phyloP scores from a whole-genome alignment of 176 grass and related monocot genomes.

The Oryza officinalis region DNA sequence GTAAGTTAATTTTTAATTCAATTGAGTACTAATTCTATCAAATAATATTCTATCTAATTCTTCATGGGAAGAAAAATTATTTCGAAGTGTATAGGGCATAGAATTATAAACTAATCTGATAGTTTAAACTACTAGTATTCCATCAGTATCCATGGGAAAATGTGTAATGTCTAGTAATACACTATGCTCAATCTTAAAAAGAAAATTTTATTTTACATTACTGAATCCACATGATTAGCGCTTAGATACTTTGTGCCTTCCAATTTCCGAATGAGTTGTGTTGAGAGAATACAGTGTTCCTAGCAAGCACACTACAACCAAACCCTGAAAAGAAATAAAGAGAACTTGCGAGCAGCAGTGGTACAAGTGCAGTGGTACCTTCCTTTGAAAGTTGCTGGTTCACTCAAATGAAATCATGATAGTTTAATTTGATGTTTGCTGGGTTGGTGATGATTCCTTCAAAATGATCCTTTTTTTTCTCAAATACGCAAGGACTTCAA shows the following conservation, averaged over 20 bases:
- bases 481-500: no score
- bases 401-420: neutral
- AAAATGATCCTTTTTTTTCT: conserved; percentile 5
- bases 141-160: neutral
- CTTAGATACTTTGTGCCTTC: neutral
- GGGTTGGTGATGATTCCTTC: neutral
- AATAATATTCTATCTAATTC: neutral
- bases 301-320: neutral
- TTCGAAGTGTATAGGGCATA: neutral
- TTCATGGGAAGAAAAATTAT: neutral
- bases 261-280: neutral
- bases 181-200: neutral
- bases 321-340: neutral
- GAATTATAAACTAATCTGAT: neutral
- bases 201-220: conserved; percentile 19
- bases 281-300: neutral
- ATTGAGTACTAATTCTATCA: neutral
- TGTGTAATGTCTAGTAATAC: neutral
- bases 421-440: neutral
- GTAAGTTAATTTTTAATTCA: conserved; percentile 50
- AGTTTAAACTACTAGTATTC: neutral
- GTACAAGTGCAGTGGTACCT: neutral
- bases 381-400: conserved; percentile 13
- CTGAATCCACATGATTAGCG: neutral
- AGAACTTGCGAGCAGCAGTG: neutral